A percentile compares a stretch with the other conserved stretches of the same genome.
These are phyloP conservation scores for Pythium graminicola DNA, from an alignment of 352 stramenopile species.

Conservation along the genomic window DNA sequence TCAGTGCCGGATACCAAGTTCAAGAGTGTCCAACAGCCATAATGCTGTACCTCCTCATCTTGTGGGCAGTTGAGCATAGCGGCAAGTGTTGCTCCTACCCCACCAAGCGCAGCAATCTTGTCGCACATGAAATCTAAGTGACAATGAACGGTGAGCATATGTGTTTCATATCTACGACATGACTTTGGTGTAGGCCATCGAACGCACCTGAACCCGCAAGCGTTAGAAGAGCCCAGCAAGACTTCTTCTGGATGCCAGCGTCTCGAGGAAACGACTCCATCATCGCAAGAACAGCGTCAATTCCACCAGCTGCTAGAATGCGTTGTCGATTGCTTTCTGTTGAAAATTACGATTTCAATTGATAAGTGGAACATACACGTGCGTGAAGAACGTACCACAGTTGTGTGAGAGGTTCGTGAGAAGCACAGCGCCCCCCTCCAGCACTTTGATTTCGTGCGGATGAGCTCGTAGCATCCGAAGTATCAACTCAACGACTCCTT, in stretches of 20 bases:
- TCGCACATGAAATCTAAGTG: conserved; percentile 57
- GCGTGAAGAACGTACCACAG: conserved; percentile 53
- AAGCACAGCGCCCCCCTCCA: conserved; percentile 64
- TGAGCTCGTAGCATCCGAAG: conserved; percentile 64
- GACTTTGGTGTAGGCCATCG: no score
- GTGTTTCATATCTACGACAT: no score
- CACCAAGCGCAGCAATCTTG: conserved; percentile 48
- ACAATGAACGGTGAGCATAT: background rate
- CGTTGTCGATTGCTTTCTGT: conserved; percentile 80
- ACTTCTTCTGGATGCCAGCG: conserved; percentile 62
- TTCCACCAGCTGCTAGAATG: conserved; percentile 55
- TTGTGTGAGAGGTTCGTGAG: conserved; percentile 87
- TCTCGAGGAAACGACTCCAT: conserved; percentile 83
- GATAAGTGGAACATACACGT: no score
- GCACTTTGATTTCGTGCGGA: conserved; percentile 44
- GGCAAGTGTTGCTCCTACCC: conserved; percentile 58
- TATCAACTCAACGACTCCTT: conserved; percentile 48
- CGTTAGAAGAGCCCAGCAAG: conserved; percentile 80
- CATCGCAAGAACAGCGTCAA: conserved; percentile 73
- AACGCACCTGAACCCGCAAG: conserved; percentile 64
- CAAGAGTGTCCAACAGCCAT: conserved; percentile 60
- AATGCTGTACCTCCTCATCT: conserved; percentile 55
- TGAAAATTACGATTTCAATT: conserved; percentile 11
- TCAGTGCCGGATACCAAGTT: conserved; percentile 55
- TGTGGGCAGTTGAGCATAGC: conserved; percentile 68